phyloP scores from a whole-genome alignment of 2,329 filamentous ascomycete species.

The Zelopaecilomyces penicillatus region DNA sequence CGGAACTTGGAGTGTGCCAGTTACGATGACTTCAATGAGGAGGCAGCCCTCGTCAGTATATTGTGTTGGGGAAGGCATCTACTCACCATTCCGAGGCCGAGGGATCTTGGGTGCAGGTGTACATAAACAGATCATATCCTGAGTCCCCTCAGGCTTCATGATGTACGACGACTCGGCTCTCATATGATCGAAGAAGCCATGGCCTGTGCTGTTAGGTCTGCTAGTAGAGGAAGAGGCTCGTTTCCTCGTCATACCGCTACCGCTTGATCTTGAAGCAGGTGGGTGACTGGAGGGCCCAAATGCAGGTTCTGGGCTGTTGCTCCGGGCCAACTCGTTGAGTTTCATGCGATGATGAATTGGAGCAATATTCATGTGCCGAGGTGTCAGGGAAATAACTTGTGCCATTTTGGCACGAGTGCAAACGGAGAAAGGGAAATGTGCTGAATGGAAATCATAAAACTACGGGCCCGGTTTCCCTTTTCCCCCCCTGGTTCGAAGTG shows the following conservation, averaged over 20 bases:
- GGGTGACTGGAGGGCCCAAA: not conserved
- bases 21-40: not conserved
- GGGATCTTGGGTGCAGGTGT: conserved; percentile 49
- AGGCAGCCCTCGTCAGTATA: not conserved
- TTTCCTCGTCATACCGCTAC: conserved; percentile 24
- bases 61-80: not conserved
- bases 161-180: conserved; percentile 19
- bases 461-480: too few relatives aligned
- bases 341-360: conserved; percentile 14
- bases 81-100: conserved; percentile 51
- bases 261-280: not conserved
- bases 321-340: conserved; percentile 13
- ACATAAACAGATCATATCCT: conserved; percentile 47
- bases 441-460: not conserved
- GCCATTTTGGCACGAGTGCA: conserved; percentile 12
- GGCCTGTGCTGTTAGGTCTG: conserved; percentile 32
- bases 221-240: conserved; percentile 36
- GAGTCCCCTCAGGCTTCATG: conserved; percentile 21
- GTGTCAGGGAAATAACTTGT: conserved; percentile 17
- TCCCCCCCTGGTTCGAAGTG: too few relatives aligned
- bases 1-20: not conserved
- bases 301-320: not conserved
- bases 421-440: not conserved
- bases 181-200: conserved; percentile 22
- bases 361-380: conserved; percentile 16